Base-by-base conservation (phyloP, 2,329 filamentous ascomycete species). In the Botrytis hyacinthi region DNA sequence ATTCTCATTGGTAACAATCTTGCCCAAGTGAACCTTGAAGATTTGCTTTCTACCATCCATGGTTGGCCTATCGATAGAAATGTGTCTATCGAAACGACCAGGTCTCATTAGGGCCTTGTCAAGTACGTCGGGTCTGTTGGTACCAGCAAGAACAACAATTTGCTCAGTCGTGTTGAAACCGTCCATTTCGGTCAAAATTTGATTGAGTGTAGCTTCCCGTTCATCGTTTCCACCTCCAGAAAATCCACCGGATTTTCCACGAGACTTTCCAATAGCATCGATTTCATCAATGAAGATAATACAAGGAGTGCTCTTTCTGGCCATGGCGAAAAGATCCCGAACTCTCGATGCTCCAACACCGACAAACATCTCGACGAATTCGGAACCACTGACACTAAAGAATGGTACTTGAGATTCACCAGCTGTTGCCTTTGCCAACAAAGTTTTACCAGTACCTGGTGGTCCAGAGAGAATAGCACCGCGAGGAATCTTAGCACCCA, bases 211-310 rank as follows among this genome's bases (percentile, higher is more conserved):
- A 66, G 93, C 93, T 84, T 99, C 96, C 75, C 96, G 92, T 85
- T 99, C 96, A 81, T 99, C 96, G 80, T 98, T 98, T 75, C 96
- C 96, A 76, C 95, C 95, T 29, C 70, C 71, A 57, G 92, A 92
- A 74, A 93, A 93, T 20, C 85, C 84, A 76, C 91, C 92, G 51
- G 91, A 89, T 81, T 97, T 97, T 35, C 91, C 87, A 84, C 96
- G 90, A 72, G 95, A 93, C 81, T 95, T 94, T 78, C 96, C 96
- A 79, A 99, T 98, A 73, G 96, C 96, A 82, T 99, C 96, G 79
- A 99, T 99, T 84, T 99, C 96, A 81, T 99, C 96, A 78, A 99
- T 98, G 86, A 99, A 99, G 83, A 99, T 97, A 83, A 99, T 99
- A 84, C 96, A 99, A 5, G 96, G 96, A 0, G 96, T 93, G 83